Conservation (phyloP, 116 monocot species). For the Trichopus zeylanicus region DNA sequence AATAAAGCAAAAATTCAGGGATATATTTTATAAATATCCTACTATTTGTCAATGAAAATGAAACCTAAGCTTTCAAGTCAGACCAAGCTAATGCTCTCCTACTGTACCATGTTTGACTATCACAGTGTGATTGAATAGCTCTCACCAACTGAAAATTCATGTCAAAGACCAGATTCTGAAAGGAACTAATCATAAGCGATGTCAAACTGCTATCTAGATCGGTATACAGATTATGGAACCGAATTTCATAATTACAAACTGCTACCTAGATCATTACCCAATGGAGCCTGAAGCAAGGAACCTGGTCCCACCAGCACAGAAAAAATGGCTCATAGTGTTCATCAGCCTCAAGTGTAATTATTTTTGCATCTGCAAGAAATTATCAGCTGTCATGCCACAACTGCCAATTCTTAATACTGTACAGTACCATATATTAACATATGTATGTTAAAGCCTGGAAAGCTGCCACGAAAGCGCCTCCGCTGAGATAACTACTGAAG, state of each 20-base stretch:
- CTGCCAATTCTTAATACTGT: not conserved
- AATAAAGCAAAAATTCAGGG: no score
- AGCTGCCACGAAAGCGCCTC: no score
- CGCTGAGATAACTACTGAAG: no score
- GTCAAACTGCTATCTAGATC: not conserved
- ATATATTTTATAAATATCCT: no score
- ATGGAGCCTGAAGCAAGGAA: conserved; percentile 86
- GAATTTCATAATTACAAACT: conserved; percentile 58
- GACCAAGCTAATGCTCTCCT: no score
- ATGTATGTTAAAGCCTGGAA: no score
- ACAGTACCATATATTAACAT: not conserved
- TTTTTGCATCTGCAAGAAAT: not conserved
- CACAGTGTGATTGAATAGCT: conserved; percentile 43
- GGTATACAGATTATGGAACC: not conserved
- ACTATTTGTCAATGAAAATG: no score
- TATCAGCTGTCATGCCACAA: not conserved
- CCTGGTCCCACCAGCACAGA: conserved; percentile 66
- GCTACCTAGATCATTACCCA: conserved; percentile 50
- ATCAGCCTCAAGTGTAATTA: not conserved
- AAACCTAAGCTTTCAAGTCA: no score
- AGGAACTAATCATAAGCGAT: not conserved
- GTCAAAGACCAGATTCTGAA: not conserved
- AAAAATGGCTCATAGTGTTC: not conserved
- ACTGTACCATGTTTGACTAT: conserved; percentile 74
- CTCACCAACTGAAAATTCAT: conserved; percentile 30